Percentiles rank a stretch among this genome's conserved stretches.
These are phyloP conservation scores for Miscanthus lutarioriparius DNA, from an alignment of 176 grass and related monocot genomes.

Conservation along the genomic window DNA sequence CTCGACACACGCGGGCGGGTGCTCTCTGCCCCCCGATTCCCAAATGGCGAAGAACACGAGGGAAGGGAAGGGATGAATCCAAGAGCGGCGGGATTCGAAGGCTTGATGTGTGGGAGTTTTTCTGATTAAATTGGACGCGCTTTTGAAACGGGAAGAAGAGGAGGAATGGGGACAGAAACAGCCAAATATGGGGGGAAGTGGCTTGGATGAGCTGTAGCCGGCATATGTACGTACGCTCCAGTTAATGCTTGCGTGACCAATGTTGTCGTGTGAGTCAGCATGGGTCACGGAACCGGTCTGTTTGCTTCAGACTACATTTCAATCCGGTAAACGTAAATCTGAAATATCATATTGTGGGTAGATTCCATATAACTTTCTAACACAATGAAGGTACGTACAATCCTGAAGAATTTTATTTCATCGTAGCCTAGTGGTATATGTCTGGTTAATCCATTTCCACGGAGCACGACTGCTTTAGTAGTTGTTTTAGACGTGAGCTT, in stretches of 20 bases:
- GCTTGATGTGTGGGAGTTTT: slow-evolving; percentile 25
- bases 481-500: not conserved
- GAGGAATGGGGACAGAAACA: slow-evolving; percentile 5
- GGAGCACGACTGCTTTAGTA: not conserved
- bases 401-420: not conserved
- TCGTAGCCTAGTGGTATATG: not conserved
- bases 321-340: not conserved
- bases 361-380: not conserved
- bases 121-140: not conserved
- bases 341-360: not conserved
- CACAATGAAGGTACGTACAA: not conserved
- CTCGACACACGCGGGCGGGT: not conserved
- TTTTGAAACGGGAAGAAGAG: slow-evolving; percentile 11
- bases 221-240: not conserved
- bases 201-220: slow-evolving; percentile 26
- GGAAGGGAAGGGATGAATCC: not conserved
- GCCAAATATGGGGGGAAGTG: not conserved
- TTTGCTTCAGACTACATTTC: not conserved
- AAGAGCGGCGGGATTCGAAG: not conserved
- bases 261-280: slow-evolving; percentile 13
- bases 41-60: not conserved
- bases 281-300: not conserved
- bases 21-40: not conserved
- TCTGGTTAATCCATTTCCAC: too few species aligned
- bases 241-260: not conserved